Percentiles rank a stretch among this genome's conserved stretches.
These are phyloP conservation scores for Lactarius hatsudake DNA, from an alignment of 768 basidiomycete genomes.

Conservation along the genomic window DNA sequence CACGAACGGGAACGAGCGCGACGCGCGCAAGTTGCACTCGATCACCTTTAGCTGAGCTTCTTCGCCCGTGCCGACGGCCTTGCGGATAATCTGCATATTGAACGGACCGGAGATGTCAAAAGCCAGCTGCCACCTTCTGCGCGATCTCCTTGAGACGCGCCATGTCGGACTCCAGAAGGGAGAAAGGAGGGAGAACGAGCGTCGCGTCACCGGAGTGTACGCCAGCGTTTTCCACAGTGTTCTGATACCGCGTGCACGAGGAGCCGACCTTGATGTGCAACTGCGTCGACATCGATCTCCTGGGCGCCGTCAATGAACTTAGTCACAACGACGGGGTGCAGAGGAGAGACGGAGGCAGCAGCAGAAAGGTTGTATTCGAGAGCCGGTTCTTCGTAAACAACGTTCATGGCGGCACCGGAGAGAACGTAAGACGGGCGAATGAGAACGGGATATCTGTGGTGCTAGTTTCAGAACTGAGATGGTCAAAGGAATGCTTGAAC, in stretches of 20 bases:
- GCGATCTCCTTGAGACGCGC: constrained; percentile 89
- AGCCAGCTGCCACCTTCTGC: constrained; percentile 90
- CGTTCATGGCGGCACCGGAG: constrained; percentile 99
- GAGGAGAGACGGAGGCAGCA: constrained; percentile 91
- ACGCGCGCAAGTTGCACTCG: constrained; percentile 97
- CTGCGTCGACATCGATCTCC: constrained; percentile 97
- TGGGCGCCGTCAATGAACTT: constrained; percentile 99
- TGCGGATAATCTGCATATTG: constrained; percentile 99
- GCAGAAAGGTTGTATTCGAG: constrained; percentile 95
- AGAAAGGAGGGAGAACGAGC: constrained; percentile 92
- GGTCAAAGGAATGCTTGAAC: neutral
- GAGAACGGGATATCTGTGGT: constrained; percentile 84
- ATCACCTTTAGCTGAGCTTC: constrained; percentile 89
- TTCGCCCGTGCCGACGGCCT: constrained; percentile 52
- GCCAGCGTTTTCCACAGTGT: constrained; percentile 97
- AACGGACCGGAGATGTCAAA: constrained; percentile 98
- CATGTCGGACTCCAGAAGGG: constrained; percentile 72
- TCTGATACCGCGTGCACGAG: constrained; percentile 96
- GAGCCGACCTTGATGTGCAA: constrained; percentile 88
- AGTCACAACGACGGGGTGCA: constrained; percentile 97
- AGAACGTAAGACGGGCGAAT: constrained; percentile 98
- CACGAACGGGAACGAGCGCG: constrained; percentile 98
- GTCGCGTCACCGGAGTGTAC: constrained; percentile 99
- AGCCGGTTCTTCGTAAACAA: constrained; percentile 86
- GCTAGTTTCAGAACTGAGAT: constrained; percentile 14